Evolutionary conservation across 2,329 filamentous ascomycete species (phyloP), one percentile per base, ranked within the genome.

Genomic region (Colletotrichum cordylinicola): DNA sequence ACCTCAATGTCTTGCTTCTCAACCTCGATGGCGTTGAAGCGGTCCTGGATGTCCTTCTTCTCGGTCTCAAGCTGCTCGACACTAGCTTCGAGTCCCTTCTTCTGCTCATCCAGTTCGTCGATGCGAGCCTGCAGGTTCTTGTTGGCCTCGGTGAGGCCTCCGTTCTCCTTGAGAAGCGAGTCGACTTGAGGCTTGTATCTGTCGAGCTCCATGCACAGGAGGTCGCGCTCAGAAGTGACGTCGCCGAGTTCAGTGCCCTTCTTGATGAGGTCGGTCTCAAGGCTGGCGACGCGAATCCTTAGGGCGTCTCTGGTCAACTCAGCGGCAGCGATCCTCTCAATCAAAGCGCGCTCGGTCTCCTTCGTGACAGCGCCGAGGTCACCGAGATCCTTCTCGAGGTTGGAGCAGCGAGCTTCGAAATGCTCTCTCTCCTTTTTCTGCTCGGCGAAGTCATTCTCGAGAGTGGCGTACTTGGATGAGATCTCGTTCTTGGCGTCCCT

Each of bases 301-400:
- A 78, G 72, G 24, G 37, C 67, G 35, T 78, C 75, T 37, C 76
- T 78, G 18, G 67, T 69, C 37, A 78, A 24, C 72, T 78, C 77
- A 0, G 77, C 72, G 16, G 75, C 76, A 39, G 76, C 77, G 27
- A 78, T 73, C 3, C 70, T 61, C 70, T 77, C 75, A n/a, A 78
- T 76, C 62, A 77, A 70, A 6, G 75, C 69, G 1, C 60, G 33
- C 61, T 78, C 72, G 4, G 76, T 74, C 29, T 69, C 68, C 21
- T 67, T 77, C 35, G 71, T 75, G 24, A 78, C 75, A 39, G 69
- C 70, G 37, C 72, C 43, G n/a, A 48, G 55, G 15, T 78, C 75
- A 10, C 76, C 72, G 27, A 78, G 58, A 27, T 75, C 76, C 18
- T 67, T 75, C 67, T 68, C 56, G 15, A 78, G 29, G 35, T 70